Conservation (phyloP, 306 rosid genomes). For the Ormosia semicastrata region DNA sequence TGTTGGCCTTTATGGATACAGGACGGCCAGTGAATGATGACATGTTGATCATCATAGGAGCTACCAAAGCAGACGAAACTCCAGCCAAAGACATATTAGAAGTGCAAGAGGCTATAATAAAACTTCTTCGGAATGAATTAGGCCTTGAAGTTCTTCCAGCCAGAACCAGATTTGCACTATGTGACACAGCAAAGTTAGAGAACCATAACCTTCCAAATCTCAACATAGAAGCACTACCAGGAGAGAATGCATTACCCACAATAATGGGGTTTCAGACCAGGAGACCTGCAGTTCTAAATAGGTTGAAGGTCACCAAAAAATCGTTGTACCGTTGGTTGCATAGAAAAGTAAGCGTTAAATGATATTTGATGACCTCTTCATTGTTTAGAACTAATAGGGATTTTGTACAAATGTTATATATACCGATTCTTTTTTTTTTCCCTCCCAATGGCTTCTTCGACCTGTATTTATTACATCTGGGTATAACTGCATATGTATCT, state of each 20-base stretch:
- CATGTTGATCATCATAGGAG: constrained; percentile 75
- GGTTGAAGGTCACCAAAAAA: constrained; percentile 71
- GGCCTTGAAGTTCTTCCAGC: constrained; percentile 68
- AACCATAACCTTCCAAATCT: constrained; percentile 25
- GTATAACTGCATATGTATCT: neutral
- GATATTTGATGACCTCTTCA: constrained; percentile 21
- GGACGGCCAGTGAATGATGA: constrained; percentile 73
- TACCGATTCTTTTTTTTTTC: neutral
- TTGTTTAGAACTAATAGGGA: constrained; percentile 6
- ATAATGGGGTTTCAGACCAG: constrained; percentile 49
- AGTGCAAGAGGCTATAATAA: constrained; percentile 64
- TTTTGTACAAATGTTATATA: constrained; percentile 30
- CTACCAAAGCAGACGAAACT: constrained; percentile 45
- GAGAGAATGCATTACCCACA: constrained; percentile 29
- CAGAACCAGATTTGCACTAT: constrained; percentile 42
- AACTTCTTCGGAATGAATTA: constrained; percentile 72
- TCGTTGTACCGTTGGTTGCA: constrained; percentile 71
- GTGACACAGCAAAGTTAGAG: constrained; percentile 32
- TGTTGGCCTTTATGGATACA: constrained; percentile 43
- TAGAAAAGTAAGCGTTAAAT: constrained; percentile 34
- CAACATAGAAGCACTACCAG: constrained; percentile 29
- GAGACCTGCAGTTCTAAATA: constrained; percentile 71
- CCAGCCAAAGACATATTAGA: constrained; percentile 39
- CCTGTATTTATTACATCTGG: constrained; percentile 5
- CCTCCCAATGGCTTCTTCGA: neutral